Conservation (phyloP, 805 yeast species). For the Lipomyces sp. region DNA sequence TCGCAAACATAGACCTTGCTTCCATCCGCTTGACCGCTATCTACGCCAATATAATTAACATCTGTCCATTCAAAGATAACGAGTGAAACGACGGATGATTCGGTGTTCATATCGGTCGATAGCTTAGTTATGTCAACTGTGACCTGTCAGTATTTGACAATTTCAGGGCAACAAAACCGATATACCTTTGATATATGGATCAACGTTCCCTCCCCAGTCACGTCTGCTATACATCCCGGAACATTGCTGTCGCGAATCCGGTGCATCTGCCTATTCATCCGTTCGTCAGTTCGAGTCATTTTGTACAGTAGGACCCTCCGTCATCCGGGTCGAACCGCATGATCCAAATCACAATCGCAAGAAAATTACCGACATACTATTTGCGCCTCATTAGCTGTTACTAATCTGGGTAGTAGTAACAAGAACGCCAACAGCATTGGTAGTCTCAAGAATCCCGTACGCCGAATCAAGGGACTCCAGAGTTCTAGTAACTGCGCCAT, state of each 20-base stretch:
- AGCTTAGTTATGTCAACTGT: neutral
- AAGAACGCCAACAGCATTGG: neutral
- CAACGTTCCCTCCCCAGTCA: constrained; percentile 83
- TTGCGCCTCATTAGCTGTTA: constrained; percentile 3
- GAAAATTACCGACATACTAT: neutral
- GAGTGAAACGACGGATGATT: constrained; percentile 58
- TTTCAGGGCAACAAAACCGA: constrained; percentile 41
- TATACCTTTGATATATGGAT: constrained; percentile 64
- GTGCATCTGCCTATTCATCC: constrained; percentile 49
- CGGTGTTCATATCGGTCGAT: neutral
- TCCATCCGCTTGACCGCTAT: constrained; percentile 49
- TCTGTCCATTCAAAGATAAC: constrained; percentile 86
- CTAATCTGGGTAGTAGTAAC: neutral
- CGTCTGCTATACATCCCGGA: constrained; percentile 86
- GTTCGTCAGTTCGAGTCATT: neutral
- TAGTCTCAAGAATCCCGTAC: neutral
- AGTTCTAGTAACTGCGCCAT: neutral
- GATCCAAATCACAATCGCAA: neutral
- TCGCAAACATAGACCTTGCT: constrained; percentile 68
- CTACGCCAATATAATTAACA: constrained; percentile 66
- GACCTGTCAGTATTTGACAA: constrained; percentile 15
- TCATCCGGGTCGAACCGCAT: neutral
- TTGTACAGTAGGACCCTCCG: neutral
- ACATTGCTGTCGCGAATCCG: constrained; percentile 68
- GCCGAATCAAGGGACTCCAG: neutral